Evolutionary conservation across 73 alveolate genomes (phyloP).

Genomic region (Halteria grandinella): DNA sequence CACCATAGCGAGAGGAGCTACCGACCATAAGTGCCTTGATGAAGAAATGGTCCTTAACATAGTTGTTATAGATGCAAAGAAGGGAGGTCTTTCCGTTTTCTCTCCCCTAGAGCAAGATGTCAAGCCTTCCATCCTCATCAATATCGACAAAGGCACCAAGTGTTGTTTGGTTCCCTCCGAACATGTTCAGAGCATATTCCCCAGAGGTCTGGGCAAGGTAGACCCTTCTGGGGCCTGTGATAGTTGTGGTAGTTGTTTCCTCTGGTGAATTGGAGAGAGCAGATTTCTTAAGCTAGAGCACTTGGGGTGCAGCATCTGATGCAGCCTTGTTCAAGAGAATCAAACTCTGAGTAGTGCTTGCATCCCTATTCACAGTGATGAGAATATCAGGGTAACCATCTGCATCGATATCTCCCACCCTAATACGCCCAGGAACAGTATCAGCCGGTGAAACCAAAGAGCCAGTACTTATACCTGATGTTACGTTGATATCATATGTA

Average conservation of each 20-base stretch:
- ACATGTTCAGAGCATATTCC: no score
- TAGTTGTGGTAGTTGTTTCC: no score
- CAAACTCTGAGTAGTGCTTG: no score
- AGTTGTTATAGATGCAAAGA: conserved; percentile 56
- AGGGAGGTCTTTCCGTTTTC: background rate
- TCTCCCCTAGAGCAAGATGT: conserved; percentile 38
- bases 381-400: conserved; percentile 80
- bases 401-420: conserved; percentile 73
- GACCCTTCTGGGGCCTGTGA: no score
- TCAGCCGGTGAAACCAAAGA: conserved; percentile 1
- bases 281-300: no score
- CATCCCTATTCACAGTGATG: no score
- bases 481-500: background rate
- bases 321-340: no score
- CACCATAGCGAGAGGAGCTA: no score
- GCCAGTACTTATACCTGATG: background rate
- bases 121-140: conserved; percentile 80
- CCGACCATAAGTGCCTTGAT: conserved; percentile 57
- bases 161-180: no score
- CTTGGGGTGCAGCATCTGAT: no score
- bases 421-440: conserved; percentile 66
- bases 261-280: no score
- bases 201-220: no score
- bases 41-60: conserved; percentile 55
- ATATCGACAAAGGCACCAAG: conserved; percentile 69